phyloP scores from a whole-genome alignment of 495 filamentous ascomycete species.

The Penicillium macrosclerotiorum region DNA sequence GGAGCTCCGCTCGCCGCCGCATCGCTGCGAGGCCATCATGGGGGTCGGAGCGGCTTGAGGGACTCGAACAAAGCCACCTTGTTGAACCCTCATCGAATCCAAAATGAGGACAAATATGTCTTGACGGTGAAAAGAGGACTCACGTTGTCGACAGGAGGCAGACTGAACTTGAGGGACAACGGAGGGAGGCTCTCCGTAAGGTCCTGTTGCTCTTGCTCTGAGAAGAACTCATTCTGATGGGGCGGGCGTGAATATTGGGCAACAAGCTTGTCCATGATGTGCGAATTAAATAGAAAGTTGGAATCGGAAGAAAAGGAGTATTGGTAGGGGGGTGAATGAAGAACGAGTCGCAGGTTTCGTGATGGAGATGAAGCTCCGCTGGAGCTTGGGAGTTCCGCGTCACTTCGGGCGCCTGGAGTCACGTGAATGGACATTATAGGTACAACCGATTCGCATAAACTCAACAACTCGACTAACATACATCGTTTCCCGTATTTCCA shows the following conservation, averaged over 20 bases:
- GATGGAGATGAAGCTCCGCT: conserved; percentile 36
- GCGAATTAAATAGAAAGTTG: background rate
- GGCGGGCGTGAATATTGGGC: conserved; percentile 79
- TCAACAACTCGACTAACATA: background rate
- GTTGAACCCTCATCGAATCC: background rate
- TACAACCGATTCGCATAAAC: background rate
- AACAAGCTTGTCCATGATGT: conserved; percentile 87
- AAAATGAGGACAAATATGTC: background rate
- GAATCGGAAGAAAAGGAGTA: conserved; percentile 7
- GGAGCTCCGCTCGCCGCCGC: conserved; percentile 3
- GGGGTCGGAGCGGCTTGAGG: background rate
- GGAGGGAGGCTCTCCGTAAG: conserved; percentile 63
- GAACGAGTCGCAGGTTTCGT: conserved; percentile 20
- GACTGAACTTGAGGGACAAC: conserved; percentile 83
- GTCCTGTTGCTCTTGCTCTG: conserved; percentile 74
- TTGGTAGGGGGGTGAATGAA: conserved; percentile 9
- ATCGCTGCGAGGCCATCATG: conserved; percentile 8
- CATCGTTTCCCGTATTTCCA: background rate
- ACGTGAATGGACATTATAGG: conserved; percentile 25
- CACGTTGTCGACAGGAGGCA: conserved; percentile 93
- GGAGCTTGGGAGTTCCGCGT: conserved; percentile 42
- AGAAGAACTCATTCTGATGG: conserved; percentile 68
- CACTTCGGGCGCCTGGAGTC: conserved; percentile 43
- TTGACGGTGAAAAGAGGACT: conserved; percentile 20
- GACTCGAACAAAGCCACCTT: background rate